A percentile compares a stretch with the other conserved stretches of the same genome.
These are phyloP conservation scores for Solanum hybrid DNA, from an alignment of 305 asterid genomes.

Conservation along the genomic window DNA sequence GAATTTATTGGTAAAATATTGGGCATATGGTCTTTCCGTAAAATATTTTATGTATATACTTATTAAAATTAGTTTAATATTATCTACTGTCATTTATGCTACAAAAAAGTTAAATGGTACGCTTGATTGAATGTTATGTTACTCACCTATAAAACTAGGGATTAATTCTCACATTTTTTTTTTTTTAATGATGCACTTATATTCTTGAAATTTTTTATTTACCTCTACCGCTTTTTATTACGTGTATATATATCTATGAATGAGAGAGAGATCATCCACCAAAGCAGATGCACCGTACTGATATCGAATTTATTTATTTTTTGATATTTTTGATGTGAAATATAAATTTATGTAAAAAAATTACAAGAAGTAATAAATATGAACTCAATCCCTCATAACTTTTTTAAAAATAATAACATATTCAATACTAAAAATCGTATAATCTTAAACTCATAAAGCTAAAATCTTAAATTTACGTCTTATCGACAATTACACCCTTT, in stretches of 20 bases:
- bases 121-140: not conserved
- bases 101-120: not conserved
- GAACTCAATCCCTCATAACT: not conserved
- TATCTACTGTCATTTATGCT: not conserved
- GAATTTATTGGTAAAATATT: not conserved
- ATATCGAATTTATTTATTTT: not conserved
- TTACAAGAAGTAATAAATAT: not conserved
- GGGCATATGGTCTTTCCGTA: not conserved
- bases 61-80: not conserved
- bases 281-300: not conserved
- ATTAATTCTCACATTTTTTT: not conserved
- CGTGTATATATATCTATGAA: not conserved
- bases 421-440: not conserved
- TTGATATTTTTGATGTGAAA: not conserved
- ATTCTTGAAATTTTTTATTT: not conserved
- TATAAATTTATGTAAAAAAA: not conserved
- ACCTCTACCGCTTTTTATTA: not conserved
- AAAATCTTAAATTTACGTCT: not conserved
- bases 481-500: not conserved
- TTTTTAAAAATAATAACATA: not conserved
- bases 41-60: not conserved
- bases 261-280: not conserved
- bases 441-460: not conserved
- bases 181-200: not conserved
- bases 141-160: not conserved